A percentile compares a stretch with the other conserved stretches of the same genome.
phyloP scores from a whole-genome alignment of 441 rosid genomes.

The Aleurites moluccanus region DNA sequence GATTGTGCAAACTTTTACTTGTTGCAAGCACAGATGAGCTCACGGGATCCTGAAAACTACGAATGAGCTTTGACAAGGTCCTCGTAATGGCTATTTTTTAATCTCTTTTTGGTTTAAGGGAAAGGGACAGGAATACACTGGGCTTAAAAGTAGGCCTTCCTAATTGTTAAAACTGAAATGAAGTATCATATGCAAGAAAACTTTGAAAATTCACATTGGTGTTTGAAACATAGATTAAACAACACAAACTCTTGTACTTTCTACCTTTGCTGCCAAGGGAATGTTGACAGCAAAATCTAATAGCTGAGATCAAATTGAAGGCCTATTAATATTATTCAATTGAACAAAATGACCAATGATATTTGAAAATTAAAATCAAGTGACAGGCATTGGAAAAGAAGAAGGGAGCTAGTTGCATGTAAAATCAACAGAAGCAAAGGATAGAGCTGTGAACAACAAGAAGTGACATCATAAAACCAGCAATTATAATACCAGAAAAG shows the following conservation, averaged over 20 bases:
- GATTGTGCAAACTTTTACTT: background rate
- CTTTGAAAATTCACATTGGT: background rate
- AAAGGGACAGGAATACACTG: background rate
- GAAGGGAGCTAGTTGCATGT: background rate
- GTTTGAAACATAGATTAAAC: background rate
- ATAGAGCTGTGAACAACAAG: background rate
- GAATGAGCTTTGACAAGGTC: background rate
- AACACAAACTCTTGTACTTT: background rate
- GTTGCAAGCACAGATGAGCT: background rate
- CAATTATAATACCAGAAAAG: background rate
- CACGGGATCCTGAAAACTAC: background rate
- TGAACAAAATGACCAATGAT: background rate
- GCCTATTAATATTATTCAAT: background rate
- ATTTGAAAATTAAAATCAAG: constrained; percentile 4
- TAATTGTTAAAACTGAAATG: background rate
- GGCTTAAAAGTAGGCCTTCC: background rate
- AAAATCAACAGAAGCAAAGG: background rate
- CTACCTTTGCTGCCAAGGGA: background rate
- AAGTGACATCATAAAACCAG: background rate
- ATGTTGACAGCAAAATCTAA: background rate
- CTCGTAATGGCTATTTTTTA: background rate
- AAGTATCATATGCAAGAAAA: background rate
- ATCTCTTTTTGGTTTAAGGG: background rate
- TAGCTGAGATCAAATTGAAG: background rate
- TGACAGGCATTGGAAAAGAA: background rate